Evolutionary conservation across 345 rosid genomes (phyloP).

Genomic region (Brassica juncea): DNA sequence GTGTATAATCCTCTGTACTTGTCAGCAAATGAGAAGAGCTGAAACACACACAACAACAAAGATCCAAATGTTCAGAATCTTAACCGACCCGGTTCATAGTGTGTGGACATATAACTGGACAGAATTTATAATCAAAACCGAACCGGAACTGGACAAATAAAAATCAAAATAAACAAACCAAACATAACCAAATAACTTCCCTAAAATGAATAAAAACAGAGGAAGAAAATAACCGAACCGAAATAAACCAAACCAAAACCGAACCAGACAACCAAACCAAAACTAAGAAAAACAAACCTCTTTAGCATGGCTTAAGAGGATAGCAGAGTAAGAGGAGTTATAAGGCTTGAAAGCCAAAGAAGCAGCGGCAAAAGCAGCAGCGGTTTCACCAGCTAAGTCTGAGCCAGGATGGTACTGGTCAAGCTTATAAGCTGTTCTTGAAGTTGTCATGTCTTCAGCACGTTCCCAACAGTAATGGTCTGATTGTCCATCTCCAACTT

Average conservation of each 20-base stretch:
- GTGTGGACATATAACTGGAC: neutral
- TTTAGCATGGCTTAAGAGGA: slow-evolving; percentile 66
- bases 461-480: slow-evolving; percentile 93
- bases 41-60: slow-evolving; percentile 17
- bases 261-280: neutral
- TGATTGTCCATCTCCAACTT: slow-evolving; percentile 86
- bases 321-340: slow-evolving; percentile 71
- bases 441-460: slow-evolving; percentile 89
- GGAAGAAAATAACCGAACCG: neutral
- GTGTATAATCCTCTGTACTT: slow-evolving; percentile 63
- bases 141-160: neutral
- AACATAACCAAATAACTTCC: neutral
- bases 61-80: slow-evolving; percentile 15
- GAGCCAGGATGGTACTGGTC: slow-evolving; percentile 75
- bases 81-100: slow-evolving; percentile 6
- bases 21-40: slow-evolving; percentile 70
- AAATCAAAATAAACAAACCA: neutral
- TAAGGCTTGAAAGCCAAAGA: slow-evolving; percentile 76
- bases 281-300: slow-evolving; percentile 45
- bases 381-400: slow-evolving; percentile 80
- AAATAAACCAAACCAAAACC: neutral
- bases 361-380: slow-evolving; percentile 83
- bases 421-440: slow-evolving; percentile 70
- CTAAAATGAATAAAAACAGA: neutral
- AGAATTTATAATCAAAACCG: neutral